Evolutionary conservation across 106 monocot species (phyloP).

Genomic region (Phalaenopsis equestris): DNA sequence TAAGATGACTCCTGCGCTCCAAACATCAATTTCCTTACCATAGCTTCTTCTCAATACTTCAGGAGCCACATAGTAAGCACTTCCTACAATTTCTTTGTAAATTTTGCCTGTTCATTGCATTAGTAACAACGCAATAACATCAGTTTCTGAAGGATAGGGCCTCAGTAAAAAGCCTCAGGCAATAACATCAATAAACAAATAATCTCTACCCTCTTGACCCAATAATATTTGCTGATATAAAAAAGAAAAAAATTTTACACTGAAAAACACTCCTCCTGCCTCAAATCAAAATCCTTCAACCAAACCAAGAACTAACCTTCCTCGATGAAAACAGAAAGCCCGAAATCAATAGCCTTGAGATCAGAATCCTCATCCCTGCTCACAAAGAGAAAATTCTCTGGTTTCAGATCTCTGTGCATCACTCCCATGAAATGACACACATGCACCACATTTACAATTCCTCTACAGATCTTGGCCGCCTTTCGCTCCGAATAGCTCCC

Average conservation of each 20-base stretch:
- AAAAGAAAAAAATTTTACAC: not conserved
- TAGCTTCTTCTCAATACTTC: constrained; percentile 45
- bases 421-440: constrained; percentile 86
- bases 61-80: constrained; percentile 66
- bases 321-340: constrained; percentile 71
- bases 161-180: too few relatives aligned
- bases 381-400: constrained; percentile 57
- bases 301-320: constrained; percentile 31
- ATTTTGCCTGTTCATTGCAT: constrained; percentile 22
- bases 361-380: constrained; percentile 34
- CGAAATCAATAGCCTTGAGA: constrained; percentile 63
- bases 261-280: not conserved
- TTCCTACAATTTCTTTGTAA: constrained; percentile 45
- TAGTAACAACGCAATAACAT: not conserved
- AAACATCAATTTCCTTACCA: constrained; percentile 58
- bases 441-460: constrained; percentile 54
- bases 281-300: not conserved
- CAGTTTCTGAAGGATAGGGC: too few relatives aligned
- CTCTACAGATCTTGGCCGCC: constrained; percentile 38
- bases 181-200: too few relatives aligned
- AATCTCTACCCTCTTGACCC: too few relatives aligned
- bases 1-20: constrained; percentile 62
- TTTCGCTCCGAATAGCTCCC: constrained; percentile 45
- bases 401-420: constrained; percentile 64
- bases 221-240: too few relatives aligned